Percentiles rank a stretch among this genome's conserved stretches.
Conservation (phyloP, 257 asterid species). For the Jacaranda copaia region DNA sequence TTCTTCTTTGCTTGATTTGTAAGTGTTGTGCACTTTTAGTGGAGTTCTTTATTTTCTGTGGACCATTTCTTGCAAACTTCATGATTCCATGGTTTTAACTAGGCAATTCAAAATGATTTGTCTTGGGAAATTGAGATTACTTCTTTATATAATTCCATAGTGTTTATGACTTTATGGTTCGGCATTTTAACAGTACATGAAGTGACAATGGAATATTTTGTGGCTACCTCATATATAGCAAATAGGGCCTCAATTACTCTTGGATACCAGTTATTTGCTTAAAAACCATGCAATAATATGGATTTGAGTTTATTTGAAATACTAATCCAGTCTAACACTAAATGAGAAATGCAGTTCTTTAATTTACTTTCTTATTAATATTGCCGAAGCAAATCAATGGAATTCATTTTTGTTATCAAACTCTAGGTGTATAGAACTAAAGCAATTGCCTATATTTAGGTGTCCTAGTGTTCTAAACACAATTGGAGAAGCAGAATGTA, state of each 20-base stretch:
- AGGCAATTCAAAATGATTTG: not conserved
- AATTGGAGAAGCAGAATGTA: not conserved
- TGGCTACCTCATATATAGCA: not conserved
- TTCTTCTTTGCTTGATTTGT: too few species aligned
- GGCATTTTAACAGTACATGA: not conserved
- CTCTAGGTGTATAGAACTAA: too few species aligned
- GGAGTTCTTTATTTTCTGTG: not conserved
- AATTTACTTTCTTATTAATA: not conserved
- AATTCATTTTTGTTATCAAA: too few species aligned
- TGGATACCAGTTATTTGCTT: conserved; percentile 8
- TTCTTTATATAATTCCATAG: not conserved
- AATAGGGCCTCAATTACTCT: not conserved
- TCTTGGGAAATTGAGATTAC: not conserved
- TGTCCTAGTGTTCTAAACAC: not conserved
- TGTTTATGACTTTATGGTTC: not conserved
- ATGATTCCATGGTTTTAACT: not conserved
- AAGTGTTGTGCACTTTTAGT: not conserved
- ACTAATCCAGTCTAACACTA: too few species aligned
- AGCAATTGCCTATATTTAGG: not conserved
- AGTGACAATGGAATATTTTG: not conserved
- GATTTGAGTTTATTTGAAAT: not conserved
- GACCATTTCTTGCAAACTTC: not conserved
- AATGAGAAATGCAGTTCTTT: not conserved
- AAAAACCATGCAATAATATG: not conserved
- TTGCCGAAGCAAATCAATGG: not conserved